Evolutionary conservation across 495 filamentous ascomycete species (phyloP).

Genomic region (Pseudotulostoma volvatum): DNA sequence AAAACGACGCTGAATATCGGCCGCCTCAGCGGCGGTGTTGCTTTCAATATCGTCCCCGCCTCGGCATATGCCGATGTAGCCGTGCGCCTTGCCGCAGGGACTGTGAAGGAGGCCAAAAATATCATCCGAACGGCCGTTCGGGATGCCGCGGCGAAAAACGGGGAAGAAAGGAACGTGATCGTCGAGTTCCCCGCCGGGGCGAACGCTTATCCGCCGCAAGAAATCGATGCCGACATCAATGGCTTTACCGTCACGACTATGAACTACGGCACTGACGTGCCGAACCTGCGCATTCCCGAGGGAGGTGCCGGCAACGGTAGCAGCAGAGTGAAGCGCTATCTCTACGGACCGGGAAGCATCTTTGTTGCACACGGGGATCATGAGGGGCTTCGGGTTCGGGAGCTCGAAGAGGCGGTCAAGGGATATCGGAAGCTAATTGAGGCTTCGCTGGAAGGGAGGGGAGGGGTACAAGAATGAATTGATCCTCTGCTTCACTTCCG

Average conservation of each 20-base stretch:
- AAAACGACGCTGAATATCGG: conserved; percentile 82
- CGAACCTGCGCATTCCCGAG: conserved; percentile 39
- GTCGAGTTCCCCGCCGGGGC: conserved; percentile 32
- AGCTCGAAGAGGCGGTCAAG: conserved; percentile 51
- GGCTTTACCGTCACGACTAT: conserved; percentile 67
- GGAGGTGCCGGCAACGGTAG: conserved; percentile 4
- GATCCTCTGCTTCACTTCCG: no score
- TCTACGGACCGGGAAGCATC: conserved; percentile 82
- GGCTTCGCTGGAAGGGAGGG: conserved; percentile 37
- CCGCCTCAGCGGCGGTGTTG: conserved; percentile 61
- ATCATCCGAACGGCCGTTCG: conserved; percentile 38
- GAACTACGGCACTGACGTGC: conserved; percentile 89
- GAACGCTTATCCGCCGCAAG: conserved; percentile 54
- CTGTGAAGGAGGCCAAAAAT: conserved; percentile 33
- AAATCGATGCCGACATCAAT: conserved; percentile 63
- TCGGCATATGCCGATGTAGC: conserved; percentile 48
- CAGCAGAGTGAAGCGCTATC: conserved; percentile 52
- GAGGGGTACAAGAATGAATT: no score
- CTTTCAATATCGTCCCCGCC: conserved; percentile 72
- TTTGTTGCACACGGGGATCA: conserved; percentile 77
- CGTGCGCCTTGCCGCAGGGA: conserved; percentile 59
- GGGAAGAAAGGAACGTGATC: conserved; percentile 41
- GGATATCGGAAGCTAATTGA: conserved; percentile 57
- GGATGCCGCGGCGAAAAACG: conserved; percentile 41
- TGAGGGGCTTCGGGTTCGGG: conserved; percentile 54